phyloP scores from a whole-genome alignment of 345 rosid species.

The Rhodamnia rubescens region DNA sequence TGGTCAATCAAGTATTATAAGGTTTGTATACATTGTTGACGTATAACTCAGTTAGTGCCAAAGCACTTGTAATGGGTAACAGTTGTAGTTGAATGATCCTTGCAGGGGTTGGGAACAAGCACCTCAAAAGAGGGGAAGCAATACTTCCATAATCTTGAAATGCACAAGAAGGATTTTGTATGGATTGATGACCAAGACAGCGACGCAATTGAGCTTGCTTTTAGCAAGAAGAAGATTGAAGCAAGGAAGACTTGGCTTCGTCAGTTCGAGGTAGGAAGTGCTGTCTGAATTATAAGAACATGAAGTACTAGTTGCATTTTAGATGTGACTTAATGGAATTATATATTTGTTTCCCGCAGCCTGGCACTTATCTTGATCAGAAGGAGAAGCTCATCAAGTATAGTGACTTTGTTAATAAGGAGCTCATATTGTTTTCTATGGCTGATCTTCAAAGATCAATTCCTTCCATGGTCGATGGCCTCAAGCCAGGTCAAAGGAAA shows the following conservation, averaged over 20 bases:
- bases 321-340: neutral
- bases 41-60: neutral
- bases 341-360: slow-evolving; percentile 31
- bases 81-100: neutral
- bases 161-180: slow-evolving; percentile 78
- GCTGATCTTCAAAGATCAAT: slow-evolving; percentile 95
- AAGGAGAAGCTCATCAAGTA: slow-evolving; percentile 44
- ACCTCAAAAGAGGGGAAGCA: slow-evolving; percentile 62
- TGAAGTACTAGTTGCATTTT: neutral
- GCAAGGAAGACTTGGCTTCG: slow-evolving; percentile 90
- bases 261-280: slow-evolving; percentile 50
- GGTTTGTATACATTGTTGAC: slow-evolving; percentile 28
- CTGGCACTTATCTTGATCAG: slow-evolving; percentile 85
- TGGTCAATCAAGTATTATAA: slow-evolving; percentile 94
- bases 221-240: slow-evolving; percentile 91
- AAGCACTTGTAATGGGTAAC: neutral
- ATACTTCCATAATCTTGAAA: slow-evolving; percentile 43
- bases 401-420: slow-evolving; percentile 90
- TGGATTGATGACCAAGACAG: slow-evolving; percentile 81
- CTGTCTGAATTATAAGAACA: neutral
- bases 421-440: slow-evolving; percentile 82
- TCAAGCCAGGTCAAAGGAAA: slow-evolving; percentile 95
- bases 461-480: slow-evolving; percentile 93
- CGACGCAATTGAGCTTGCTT: slow-evolving; percentile 94
- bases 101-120: slow-evolving; percentile 94